Evolutionary conservation across 345 rosid species (phyloP).

Genomic region (Moricandia moricandioides): DNA sequence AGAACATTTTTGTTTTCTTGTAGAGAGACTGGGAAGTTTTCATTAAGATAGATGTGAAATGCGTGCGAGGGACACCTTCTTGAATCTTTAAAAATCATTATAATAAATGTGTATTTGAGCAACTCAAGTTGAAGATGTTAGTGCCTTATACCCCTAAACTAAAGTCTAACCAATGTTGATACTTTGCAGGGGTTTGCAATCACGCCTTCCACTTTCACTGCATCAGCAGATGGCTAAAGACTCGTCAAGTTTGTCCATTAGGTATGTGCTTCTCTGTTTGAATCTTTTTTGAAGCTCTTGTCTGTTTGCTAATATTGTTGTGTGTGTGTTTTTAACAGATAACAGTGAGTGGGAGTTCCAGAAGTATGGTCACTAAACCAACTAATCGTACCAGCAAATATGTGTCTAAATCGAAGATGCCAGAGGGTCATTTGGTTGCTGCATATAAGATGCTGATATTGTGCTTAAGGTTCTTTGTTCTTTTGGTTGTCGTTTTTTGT

Average conservation of each 20-base stretch:
- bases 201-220: slow-evolving; percentile 98
- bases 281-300: not conserved
- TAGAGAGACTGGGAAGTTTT: not conserved
- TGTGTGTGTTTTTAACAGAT: slow-evolving; percentile 46
- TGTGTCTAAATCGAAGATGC: slow-evolving; percentile 19
- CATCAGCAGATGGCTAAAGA: slow-evolving; percentile 93
- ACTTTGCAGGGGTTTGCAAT: slow-evolving; percentile 71
- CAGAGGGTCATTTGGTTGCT: slow-evolving; percentile 17
- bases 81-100: not conserved
- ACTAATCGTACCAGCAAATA: not conserved
- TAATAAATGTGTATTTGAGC: not conserved
- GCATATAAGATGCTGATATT: slow-evolving; percentile 13
- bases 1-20: not conserved
- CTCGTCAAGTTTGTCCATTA: slow-evolving; percentile 87
- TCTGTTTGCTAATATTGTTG: not conserved
- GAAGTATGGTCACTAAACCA: slow-evolving; percentile 81
- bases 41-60: too few species aligned
- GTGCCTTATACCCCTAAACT: not conserved
- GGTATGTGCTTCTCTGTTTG: slow-evolving; percentile 43
- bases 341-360: slow-evolving; percentile 99
- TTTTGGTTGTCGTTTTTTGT: not conserved
- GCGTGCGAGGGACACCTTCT: too few species aligned
- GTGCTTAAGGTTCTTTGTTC: not conserved
- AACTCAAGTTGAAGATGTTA: not conserved
- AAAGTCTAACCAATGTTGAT: slow-evolving; percentile 9